Evolutionary conservation across 352 stramenopile species (phyloP), one percentile per base, ranked within the genome.

Genomic region (Globisporangium okanoganense): DNA sequence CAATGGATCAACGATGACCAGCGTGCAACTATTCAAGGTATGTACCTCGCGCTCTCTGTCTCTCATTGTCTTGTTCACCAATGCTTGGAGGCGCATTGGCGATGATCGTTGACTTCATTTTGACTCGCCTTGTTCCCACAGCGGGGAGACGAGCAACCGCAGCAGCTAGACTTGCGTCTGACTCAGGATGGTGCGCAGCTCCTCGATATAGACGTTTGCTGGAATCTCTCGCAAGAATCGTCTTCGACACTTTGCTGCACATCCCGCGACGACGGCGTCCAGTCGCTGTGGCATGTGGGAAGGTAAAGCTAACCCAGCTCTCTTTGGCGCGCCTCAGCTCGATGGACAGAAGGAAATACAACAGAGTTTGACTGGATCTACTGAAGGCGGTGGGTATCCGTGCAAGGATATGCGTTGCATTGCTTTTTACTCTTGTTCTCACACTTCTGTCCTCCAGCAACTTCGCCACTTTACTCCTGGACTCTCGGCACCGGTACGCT

Each of bases 401-500:
- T 40, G 0, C 33, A 40, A n/a, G n/a, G n/a, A n/a, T n/a, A n/a
- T n/a, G n/a, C n/a, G n/a, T 40, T 40, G 8, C 8, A 40, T 40
- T 16, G 3, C 5, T 40, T 40, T 8, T 8, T 43, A n/a, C 36
- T 18, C 12, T 43, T 18, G 36, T n/a, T 43, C 14, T 43, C 36
- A 20, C 13, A n/a, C 0, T 22, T n/a, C 4, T 24, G 24, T 8
- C 40, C 43, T 49, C 43, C 47, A 53, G 14, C 27, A 53, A 20
- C 47, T 20, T 10, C 20, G 3, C 31, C 14, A n/a, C 16, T 5
- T n/a, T 43, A 36, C 36, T 31, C 25, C 8, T 54, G 59, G 2
- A 53, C 25, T 40, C 62, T 73, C 1, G 66, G 48, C 38, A 75
- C 62, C 2, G 79, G 79, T 2, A 89, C 73, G 25, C 72, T 95